phyloP scores from a whole-genome alignment of 176 grass and related monocot species.

The Lolium rigidum region DNA sequence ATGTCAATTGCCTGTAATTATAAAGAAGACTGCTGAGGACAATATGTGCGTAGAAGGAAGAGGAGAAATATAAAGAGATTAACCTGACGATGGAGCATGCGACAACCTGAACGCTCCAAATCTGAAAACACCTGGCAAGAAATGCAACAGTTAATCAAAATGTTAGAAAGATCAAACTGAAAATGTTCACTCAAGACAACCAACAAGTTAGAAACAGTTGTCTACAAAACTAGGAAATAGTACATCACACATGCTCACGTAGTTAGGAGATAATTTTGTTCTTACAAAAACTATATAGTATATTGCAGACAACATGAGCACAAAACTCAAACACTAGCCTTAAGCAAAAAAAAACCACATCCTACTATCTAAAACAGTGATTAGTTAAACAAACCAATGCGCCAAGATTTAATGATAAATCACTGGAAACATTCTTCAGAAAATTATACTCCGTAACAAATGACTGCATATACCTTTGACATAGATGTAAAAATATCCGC shows the following conservation, averaged over 20 bases:
- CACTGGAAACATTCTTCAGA: constrained; percentile 55
- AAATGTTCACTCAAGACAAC: neutral
- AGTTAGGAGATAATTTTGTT: constrained; percentile 4
- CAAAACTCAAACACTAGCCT: neutral
- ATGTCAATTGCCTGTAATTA: constrained; percentile 9
- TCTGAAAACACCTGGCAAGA: constrained; percentile 94
- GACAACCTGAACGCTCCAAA: constrained; percentile 95
- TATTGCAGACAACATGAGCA: constrained; percentile 16
- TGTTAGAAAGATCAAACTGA: neutral
- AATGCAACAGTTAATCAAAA: constrained; percentile 38
- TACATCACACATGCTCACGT: neutral
- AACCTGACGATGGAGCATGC: constrained; percentile 97
- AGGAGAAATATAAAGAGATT: constrained; percentile 22
- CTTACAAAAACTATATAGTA: constrained; percentile 1
- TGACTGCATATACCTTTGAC: constrained; percentile 77
- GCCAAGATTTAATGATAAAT: constrained; percentile 9
- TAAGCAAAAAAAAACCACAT: neutral
- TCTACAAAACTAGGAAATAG: neutral
- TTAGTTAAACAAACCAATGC: neutral
- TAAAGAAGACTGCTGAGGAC: neutral
- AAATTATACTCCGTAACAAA: constrained; percentile 6
- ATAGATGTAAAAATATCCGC: constrained; percentile 99
- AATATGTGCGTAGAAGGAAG: constrained; percentile 3
- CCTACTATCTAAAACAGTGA: neutral
- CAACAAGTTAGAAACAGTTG: neutral